Base-by-base conservation (phyloP, 192 early-diverging fungal species). In the Geranomyces michiganensis region DNA sequence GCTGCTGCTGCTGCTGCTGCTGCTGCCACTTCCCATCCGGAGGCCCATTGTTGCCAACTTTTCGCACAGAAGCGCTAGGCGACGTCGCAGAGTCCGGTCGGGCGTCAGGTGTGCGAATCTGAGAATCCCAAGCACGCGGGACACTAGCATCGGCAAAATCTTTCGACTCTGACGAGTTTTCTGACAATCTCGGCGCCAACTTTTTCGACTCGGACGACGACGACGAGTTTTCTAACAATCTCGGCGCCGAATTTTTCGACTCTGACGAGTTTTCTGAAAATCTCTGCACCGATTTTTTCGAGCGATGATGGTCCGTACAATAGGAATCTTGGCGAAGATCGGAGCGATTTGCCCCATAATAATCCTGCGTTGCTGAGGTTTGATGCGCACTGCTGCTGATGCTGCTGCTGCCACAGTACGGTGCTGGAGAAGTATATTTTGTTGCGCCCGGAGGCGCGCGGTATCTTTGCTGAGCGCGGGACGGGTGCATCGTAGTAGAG, bases 371-470 rank as follows among this genome's bases (percentile, higher is more conserved):
- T n/a, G n/a, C n/a, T n/a, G n/a, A n/a, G n/a, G n/a, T n/a, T n/a
- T n/a, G n/a, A 41, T 41, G 36, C 51, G 51, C 26, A 27, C 51
- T 55, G 51, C 21, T 55, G 51, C 21, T 55, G 51, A 55, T n/a
- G n/a, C n/a, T n/a, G n/a, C n/a, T n/a, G n/a, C n/a, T n/a, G n/a
- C n/a, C n/a, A 47, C 13, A 12, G 46, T 47, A n/a, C 46, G 46
- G 46, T 27, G 51, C 51, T 55, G 51, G 15, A 9, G 51, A 55
- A 55, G 6, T 8, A 27, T 55, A 14, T 9, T 55, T 41, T 10
- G 36, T 41, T 10, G 36, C 36, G 36, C 36, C 36, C 36, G 36
- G n/a, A n/a, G n/a, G 36, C 36, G 36, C 36, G 10, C 36, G 36
- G 36, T 3, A 41, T 41, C 3, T 41, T 10, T 41, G 36, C 36